phyloP scores from a whole-genome alignment of 352 stramenopile species.

The Pythium sp. region DNA sequence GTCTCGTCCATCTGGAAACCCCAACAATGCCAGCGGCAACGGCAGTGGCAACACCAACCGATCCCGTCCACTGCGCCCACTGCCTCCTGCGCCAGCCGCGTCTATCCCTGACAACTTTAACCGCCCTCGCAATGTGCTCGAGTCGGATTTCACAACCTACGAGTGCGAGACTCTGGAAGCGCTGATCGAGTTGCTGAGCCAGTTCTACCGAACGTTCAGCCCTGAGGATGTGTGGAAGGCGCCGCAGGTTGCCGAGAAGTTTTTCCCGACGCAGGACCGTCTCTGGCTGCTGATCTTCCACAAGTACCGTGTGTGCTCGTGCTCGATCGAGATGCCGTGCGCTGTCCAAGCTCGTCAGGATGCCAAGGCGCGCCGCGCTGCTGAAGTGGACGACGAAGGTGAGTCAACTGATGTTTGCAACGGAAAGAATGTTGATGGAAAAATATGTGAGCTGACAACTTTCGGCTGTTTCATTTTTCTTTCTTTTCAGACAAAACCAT shows the following conservation, averaged over 20 bases:
- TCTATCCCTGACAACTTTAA: conserved; percentile 17
- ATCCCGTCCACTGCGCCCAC: conserved; percentile 16
- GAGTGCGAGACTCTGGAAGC: conserved; percentile 79
- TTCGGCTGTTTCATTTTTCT: not conserved
- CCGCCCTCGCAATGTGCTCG: conserved; percentile 63
- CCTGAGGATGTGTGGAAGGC: conserved; percentile 82
- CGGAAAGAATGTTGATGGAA: not conserved
- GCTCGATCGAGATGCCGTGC: conserved; percentile 75
- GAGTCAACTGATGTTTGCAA: conserved; percentile 10
- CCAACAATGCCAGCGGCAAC: not conserved
- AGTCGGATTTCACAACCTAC: conserved; percentile 74
- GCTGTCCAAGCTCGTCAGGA: conserved; percentile 66
- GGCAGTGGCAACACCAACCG: conserved; percentile 19
- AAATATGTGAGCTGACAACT: not conserved
- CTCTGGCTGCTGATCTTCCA: conserved; percentile 83
- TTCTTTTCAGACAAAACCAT: conserved; percentile 78
- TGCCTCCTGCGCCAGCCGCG: conserved; percentile 16
- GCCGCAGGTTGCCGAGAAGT: conserved; percentile 75
- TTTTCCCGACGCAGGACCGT: conserved; percentile 70
- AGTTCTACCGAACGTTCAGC: conserved; percentile 81
- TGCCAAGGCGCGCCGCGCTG: conserved; percentile 34
- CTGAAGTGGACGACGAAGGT: conserved; percentile 58
- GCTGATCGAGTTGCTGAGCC: conserved; percentile 52
- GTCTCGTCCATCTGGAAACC: conserved; percentile 20
- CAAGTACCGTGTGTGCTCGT: conserved; percentile 85